A percentile compares a stretch with the other conserved stretches of the same genome.
These are phyloP conservation scores for Populus pruinosa DNA, from an alignment of 345 rosid genomes.

Conservation along the genomic window DNA sequence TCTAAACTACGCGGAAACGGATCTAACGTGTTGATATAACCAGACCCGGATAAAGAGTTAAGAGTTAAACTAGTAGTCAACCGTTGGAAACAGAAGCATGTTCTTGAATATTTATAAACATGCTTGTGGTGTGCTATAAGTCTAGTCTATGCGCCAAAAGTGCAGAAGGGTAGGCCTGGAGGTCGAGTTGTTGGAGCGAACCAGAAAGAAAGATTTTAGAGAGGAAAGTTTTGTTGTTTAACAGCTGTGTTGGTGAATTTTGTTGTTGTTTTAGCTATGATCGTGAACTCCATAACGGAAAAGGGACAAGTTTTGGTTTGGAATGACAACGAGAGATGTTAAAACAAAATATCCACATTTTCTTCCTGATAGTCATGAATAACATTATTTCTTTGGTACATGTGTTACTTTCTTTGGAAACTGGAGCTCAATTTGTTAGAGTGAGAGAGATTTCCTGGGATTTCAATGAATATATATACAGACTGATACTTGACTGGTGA, in stretches of 20 bases:
- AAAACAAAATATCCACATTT: conserved; percentile 20
- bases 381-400: conserved; percentile 15
- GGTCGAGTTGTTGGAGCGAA: conserved; percentile 73
- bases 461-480: conserved; percentile 1
- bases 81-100: conserved; percentile 27
- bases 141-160: conserved; percentile 24
- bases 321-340: neutral
- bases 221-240: conserved; percentile 49
- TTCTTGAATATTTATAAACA: neutral
- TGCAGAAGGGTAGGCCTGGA: conserved; percentile 39
- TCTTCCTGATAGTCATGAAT: conserved; percentile 16
- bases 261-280: conserved; percentile 9
- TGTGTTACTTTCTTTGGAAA: conserved; percentile 9
- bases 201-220: conserved; percentile 65
- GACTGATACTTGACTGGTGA: too few species aligned
- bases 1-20: conserved; percentile 25
- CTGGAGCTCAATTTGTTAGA: neutral
- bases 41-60: conserved; percentile 32
- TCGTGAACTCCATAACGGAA: conserved; percentile 20
- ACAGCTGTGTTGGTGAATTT: conserved; percentile 23
- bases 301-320: conserved; percentile 9
- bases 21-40: conserved; percentile 22
- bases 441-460: neutral
- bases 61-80: conserved; percentile 29
- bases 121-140: neutral